Percentiles rank a stretch among this genome's conserved stretches.
Evolutionary conservation across 2,329 filamentous ascomycete species (phyloP).

Genomic region (Neocucurbitaria cava): DNA sequence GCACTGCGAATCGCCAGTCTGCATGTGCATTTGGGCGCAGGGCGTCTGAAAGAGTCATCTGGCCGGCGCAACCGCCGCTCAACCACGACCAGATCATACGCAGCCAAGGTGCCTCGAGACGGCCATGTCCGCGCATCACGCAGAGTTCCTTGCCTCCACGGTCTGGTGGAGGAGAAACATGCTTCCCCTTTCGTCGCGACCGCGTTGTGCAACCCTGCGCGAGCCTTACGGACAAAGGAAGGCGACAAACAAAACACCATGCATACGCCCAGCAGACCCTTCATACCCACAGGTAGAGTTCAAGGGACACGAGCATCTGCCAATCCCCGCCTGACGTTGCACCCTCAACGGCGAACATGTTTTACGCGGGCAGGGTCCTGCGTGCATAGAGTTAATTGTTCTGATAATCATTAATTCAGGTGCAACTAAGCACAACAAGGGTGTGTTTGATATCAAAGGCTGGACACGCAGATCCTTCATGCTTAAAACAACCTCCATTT

Average conservation of each 20-base stretch:
- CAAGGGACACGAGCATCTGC: constrained; percentile 10
- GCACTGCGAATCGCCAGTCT: constrained; percentile 23
- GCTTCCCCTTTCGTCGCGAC: neutral
- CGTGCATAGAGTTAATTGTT: constrained; percentile 13
- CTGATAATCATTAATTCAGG: constrained; percentile 1
- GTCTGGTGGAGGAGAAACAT: neutral
- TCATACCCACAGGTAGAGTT: neutral
- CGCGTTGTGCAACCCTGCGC: constrained; percentile 5
- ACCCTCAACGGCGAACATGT: constrained; percentile 5
- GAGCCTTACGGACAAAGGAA: constrained; percentile 8
- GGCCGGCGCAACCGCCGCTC: constrained; percentile 2
- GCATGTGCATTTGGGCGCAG: neutral
- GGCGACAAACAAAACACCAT: neutral
- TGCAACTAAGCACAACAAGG: constrained; percentile 2
- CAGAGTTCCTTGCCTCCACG: neutral
- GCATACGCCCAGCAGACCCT: neutral
- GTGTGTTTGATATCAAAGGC: constrained; percentile 20
- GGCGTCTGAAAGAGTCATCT: constrained; percentile 11
- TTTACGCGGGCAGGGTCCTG: constrained; percentile 3
- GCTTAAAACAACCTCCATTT: constrained; percentile 27
- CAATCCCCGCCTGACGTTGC: constrained; percentile 18
- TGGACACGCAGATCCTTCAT: constrained; percentile 23
- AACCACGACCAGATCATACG: constrained; percentile 10
- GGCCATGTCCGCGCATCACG: neutral
- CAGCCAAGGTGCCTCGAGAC: constrained; percentile 1